These are phyloP conservation scores for Umbelopsis vinacea DNA, from an alignment of 192 early-diverging fungal genomes.

Conservation along the genomic window DNA sequence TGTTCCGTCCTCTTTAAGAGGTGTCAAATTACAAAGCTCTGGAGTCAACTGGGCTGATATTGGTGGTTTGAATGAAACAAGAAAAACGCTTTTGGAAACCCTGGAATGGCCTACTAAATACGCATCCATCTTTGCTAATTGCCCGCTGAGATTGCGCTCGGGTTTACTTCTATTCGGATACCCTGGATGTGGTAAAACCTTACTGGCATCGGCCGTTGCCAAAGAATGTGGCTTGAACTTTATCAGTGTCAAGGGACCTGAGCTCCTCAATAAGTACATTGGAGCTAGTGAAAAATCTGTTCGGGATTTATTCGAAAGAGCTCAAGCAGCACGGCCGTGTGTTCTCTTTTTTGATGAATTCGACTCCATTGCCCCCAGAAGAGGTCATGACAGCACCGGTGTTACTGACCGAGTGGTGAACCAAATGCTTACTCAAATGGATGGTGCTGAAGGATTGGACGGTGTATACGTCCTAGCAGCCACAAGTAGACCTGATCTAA, in stretches of 20 bases:
- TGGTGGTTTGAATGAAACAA: conserved; percentile 81
- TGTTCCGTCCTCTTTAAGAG: conserved; percentile 78
- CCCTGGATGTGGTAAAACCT: conserved; percentile 98
- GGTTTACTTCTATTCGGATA: conserved; percentile 94
- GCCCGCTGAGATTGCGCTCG: conserved; percentile 87
- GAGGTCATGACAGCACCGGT: conserved; percentile 98
- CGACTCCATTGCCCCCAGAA: conserved; percentile 93
- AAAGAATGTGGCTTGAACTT: conserved; percentile 97
- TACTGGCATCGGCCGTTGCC: conserved; percentile 93
- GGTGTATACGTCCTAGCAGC: conserved; percentile 98
- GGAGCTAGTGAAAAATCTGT: conserved; percentile 95
- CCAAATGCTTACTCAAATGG: conserved; percentile 98
- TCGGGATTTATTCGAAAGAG: conserved; percentile 93
- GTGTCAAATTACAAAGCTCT: conserved; percentile 78
- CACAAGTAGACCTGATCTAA: conserved; percentile 85
- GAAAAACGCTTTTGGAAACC: conserved; percentile 84
- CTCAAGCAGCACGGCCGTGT: conserved; percentile 91
- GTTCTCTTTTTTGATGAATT: conserved; percentile 99
- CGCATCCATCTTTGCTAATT: conserved; percentile 86
- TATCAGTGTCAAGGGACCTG: conserved; percentile 96
- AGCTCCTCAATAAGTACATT: conserved; percentile 98
- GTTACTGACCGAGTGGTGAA: conserved; percentile 99
- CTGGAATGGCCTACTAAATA: conserved; percentile 96
- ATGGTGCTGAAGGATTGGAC: conserved; percentile 94
- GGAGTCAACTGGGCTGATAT: conserved; percentile 86